phyloP scores from a whole-genome alignment of 441 rosid genomes.

The Adansonia gregorii region DNA sequence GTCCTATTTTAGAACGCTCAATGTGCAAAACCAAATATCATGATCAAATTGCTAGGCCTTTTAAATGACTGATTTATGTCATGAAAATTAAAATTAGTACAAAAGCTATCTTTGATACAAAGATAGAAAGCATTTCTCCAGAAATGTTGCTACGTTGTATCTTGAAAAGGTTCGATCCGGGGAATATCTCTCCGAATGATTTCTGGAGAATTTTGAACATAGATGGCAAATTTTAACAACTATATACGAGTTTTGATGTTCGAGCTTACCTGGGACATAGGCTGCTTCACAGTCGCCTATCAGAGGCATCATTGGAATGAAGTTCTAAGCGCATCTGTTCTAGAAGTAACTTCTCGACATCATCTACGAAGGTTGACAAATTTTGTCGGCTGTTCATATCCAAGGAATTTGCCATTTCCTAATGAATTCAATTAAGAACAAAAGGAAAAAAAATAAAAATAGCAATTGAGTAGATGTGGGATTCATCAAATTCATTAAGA shows the following conservation, averaged over 20 bases:
- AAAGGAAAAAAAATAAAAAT: not conserved
- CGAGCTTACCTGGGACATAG: not conserved
- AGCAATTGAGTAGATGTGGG: not conserved
- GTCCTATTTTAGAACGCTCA: not conserved
- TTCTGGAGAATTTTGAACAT: not conserved
- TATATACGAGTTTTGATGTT: not conserved
- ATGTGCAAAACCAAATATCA: not conserved
- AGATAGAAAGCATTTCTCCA: not conserved
- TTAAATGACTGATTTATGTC: not conserved
- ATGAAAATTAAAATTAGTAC: not conserved
- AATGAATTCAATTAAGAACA: conserved; percentile 15
- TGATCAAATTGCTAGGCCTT: not conserved
- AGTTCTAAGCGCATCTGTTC: conserved; percentile 50
- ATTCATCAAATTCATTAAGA: not conserved
- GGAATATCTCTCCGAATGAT: not conserved
- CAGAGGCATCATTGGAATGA: conserved; percentile 33
- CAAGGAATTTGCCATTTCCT: conserved; percentile 76
- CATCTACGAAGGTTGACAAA: conserved; percentile 57
- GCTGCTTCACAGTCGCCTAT: conserved; percentile 27
- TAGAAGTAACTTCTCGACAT: conserved; percentile 52
- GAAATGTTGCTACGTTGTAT: not conserved
- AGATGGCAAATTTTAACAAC: not conserved
- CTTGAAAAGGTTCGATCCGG: not conserved
- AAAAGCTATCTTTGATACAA: not conserved
- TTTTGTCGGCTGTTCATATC: conserved; percentile 52